Evolutionary conservation across 2,329 filamentous ascomycete species (phyloP), one percentile per base, ranked within the genome.

Genomic region (Knufia fluminis): DNA sequence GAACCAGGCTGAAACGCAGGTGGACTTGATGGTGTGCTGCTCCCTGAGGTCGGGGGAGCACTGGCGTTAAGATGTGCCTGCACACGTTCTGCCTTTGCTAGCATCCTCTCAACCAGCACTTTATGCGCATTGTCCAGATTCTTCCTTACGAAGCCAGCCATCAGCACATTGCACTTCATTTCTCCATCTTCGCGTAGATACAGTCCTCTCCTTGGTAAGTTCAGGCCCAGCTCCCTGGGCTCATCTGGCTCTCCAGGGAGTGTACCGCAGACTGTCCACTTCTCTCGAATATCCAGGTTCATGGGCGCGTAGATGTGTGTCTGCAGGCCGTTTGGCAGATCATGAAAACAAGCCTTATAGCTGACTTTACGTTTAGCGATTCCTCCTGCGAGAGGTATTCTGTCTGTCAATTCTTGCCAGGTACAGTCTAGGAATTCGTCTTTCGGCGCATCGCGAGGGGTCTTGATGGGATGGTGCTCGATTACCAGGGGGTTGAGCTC

Each of bases 121-220:
- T 72, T 75, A 60, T 94, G 87, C 0, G 85, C 79, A 61, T 85
- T 86, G 60, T 85, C 85, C 40, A 94, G 74, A 12, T 86, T 92
- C 68, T 81, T 85, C 72, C 86, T 90, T 51, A 94, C 85, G 61
- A 94, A 94, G 6, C 71, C 68, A 0, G 81, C 75, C 70, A 92
- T 77, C 54, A 92, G 71, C 51, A 88, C 70, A 60, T 89, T 91
- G 69, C 87, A 94, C 50, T 77, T 77, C 73, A 94, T 81, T 54
- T 88, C 83, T 43, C 92, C 82, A 57, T 94, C 88, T 70, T 94
- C 88, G n/a, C 85, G 76, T 36, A 94, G 70, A 62, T 89, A 94
- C 10, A 94, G 70, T 0, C 87, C 88, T 35, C 78, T 71, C 19
- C 74, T 66, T 0, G 87, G 86, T 0, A 75, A 78, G 12, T 76